Evolutionary conservation across 1,284 basidiomycete genomes (phyloP), one percentile per base, ranked within the genome.

Genomic region (Marasmius sp.): DNA sequence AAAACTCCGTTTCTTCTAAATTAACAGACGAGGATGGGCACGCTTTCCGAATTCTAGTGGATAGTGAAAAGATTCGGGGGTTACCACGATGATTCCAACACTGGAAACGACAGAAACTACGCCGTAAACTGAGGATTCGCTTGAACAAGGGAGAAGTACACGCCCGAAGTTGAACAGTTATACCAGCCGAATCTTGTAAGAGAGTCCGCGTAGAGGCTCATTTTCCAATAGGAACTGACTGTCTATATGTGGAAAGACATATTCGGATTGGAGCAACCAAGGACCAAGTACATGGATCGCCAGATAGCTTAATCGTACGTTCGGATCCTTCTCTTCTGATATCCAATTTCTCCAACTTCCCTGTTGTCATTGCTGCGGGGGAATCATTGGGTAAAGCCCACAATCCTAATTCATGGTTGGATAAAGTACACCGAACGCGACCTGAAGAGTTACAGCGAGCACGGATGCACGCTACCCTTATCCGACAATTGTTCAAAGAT

Each of bases 301-400:
- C 68, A 10, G 64, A 68, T 22, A 62, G 66, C 5, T 36, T 71
- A 4, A 70, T 71, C 11, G 56, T 55, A 1, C n/a, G 49, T 6
- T 49, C 58, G 18, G 61, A 65, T 16, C 61, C 67, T 3, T 36
- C 52, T 10, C 27, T 71, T 3, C 67, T 66, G 38, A 39, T 71
- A 12, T 58, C 67, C 0, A 71, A 71, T 38, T 71, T 70, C 53
- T 65, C 69, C 6, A 51, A 51, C 2, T 50, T 6, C 9, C 65
- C 67, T 6, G 58, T 70, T 0, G 57, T 54, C 6, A 60, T 71
- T n/a, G 53, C 59, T 10, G 50, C 39, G 22, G 68, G 70, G 4
- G 58, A 68, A 53, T 20, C 68, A 3, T 34, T 71, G 3, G 68
- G 68, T 53, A 45, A 56, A 38, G 51, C 11, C 33, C 59, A 61